Percentiles rank a stretch among this genome's conserved stretches.
Evolutionary conservation across 2,329 filamentous ascomycete genomes (phyloP).

Genomic region (Sclerotinia spermophila): DNA sequence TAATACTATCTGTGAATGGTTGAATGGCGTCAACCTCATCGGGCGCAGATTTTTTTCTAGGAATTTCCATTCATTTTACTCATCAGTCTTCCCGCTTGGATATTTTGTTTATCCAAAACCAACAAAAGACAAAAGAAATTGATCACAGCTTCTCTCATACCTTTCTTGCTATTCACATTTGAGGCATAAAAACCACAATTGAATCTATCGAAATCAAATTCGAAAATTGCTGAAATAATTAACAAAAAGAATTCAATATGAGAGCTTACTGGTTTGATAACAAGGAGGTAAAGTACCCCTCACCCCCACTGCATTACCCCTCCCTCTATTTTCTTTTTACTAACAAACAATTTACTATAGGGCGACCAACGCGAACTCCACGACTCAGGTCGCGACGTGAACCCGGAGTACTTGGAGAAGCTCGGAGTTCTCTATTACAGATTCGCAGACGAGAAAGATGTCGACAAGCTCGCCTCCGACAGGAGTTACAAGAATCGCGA

Average conservation of each 20-base stretch:
- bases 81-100: neutral
- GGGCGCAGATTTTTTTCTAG: neutral
- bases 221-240: neutral
- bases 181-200: neutral
- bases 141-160: neutral
- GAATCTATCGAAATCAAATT: neutral
- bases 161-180: neutral
- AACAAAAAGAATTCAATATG: constrained; percentile 45
- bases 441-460: constrained; percentile 59
- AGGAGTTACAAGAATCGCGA: constrained; percentile 93
- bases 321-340: constrained; percentile 11
- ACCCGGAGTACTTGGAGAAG: constrained; percentile 60
- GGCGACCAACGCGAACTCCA: constrained; percentile 92
- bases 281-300: constrained; percentile 46
- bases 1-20: neutral
- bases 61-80: neutral
- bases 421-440: constrained; percentile 79
- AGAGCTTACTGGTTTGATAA: constrained; percentile 72
- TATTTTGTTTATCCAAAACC: constrained; percentile 1
- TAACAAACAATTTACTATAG: constrained; percentile 43
- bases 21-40: constrained; percentile 11
- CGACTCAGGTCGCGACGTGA: constrained; percentile 72
- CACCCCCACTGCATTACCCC: constrained; percentile 10
- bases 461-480: constrained; percentile 69
- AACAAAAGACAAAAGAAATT: neutral